Conservation (phyloP, 352 stramenopile species). For the Pseudoperonospora humuli region DNA sequence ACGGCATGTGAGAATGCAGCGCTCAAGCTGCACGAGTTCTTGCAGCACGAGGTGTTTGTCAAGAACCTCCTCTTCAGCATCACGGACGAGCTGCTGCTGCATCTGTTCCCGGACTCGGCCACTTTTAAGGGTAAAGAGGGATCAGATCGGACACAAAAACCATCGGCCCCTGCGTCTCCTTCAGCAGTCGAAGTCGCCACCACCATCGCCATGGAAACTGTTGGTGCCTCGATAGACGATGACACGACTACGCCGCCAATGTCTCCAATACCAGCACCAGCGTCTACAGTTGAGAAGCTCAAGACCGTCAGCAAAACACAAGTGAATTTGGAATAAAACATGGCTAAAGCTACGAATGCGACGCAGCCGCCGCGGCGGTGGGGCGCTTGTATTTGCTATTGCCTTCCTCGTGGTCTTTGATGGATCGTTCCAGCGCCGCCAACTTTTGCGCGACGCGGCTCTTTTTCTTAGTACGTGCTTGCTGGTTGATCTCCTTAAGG, state of each 20-base stretch:
- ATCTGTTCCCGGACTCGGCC: slow-evolving; percentile 64
- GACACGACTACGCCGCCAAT: slow-evolving; percentile 6
- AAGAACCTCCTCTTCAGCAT: slow-evolving; percentile 82
- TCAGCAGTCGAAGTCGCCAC: slow-evolving; percentile 16
- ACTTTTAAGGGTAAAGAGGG: slow-evolving; percentile 38
- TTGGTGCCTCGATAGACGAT: slow-evolving; percentile 22
- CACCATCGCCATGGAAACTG: slow-evolving; percentile 9
- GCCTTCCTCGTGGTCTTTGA: slow-evolving; percentile 73
- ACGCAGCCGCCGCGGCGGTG: slow-evolving; percentile 32
- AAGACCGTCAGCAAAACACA: slow-evolving; percentile 15
- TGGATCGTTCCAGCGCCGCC: slow-evolving; percentile 60
- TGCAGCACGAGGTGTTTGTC: slow-evolving; percentile 83
- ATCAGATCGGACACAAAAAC: neutral
- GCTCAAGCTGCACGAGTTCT: slow-evolving; percentile 80
- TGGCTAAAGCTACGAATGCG: slow-evolving; percentile 16
- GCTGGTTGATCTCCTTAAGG: slow-evolving; percentile 81
- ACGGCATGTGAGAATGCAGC: slow-evolving; percentile 61
- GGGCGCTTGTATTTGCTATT: slow-evolving; percentile 35
- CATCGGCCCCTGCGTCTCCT: slow-evolving; percentile 3
- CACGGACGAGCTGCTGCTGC: slow-evolving; percentile 63
- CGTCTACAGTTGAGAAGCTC: slow-evolving; percentile 7
- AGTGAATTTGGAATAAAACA: slow-evolving; percentile 12
- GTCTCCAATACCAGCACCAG: slow-evolving; percentile 6
- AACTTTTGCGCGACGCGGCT: slow-evolving; percentile 80
- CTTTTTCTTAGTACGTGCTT: slow-evolving; percentile 77